Evolutionary conservation across 768 basidiomycete species (phyloP), one percentile per base, ranked within the genome.

Genomic region (Russula vinacea): DNA sequence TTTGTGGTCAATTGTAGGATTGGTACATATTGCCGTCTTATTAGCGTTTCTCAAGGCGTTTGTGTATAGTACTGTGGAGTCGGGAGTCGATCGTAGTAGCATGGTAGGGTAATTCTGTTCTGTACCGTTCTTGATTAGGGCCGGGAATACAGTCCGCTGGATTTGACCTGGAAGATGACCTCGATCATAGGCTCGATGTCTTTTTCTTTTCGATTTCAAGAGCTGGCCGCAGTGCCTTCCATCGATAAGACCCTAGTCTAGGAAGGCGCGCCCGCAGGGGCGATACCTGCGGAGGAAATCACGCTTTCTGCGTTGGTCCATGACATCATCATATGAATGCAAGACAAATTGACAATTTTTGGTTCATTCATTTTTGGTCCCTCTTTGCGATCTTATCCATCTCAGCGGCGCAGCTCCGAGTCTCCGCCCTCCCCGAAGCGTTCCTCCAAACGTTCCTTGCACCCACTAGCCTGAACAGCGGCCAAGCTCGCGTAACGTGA

Each of bases 401-500:
- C 22, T 32, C 53, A 17, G 69, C 73, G 70, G 67, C 69, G 66
- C 77, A 94, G 92, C 73, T 94, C 58, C n/a, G n/a, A n/a, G n/a
- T n/a, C n/a, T 78, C 82, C 58, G 74, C 78, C 4, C 79, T 96
- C 6, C 94, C 94, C 0, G 77, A 81, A 2, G 74, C 81, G 13
- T 85, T 98, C 67, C 86, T 90, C 3, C 68, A 94, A 16, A 70
- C 74, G 3, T 74, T 89, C 5, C 82, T 84, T 2, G 71, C 1
- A 44, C 26, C 59, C 29, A 9, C 22, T n/a, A 22, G n/a, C n/a
- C 45, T 22, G 13, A n/a, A 10, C 8, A 3, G 17, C 0, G 14
- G 6, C 17, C 0, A 69, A 71, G 0, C 77, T 98, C 32, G 76
- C 85, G 4, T 85, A 94, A 16, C 81, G 96, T 62, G 96, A 98